Evolutionary conservation across 371 early-diverging fungal species (phyloP), one percentile per base, ranked within the genome.

Genomic region (Coemansia sp.): DNA sequence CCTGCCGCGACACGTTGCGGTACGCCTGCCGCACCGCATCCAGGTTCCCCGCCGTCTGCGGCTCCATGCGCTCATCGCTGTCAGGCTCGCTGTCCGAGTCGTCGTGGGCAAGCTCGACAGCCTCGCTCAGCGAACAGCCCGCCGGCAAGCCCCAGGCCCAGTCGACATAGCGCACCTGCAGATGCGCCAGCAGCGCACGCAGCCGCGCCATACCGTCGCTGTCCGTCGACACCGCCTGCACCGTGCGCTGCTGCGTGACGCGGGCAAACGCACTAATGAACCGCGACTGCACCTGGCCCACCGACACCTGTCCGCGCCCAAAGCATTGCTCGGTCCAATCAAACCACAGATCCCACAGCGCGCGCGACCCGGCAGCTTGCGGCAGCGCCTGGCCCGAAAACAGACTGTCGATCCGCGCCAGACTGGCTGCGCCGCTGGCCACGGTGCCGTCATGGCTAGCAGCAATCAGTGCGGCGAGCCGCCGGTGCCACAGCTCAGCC

Each of bases 41-140:
- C 18, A 87, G 81, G 5, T 86, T 88, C 64, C 31, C 81, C 60
- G 83, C 82, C 34, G 78, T 75, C 51, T 84, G 83, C n/a, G 7
- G 14, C 80, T 63, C 84, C 24, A 24, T 24, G 24, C 24, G 24
- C 24, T 24, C 24, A 24, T 24, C 24, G 24, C 24, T 24, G 24
- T 24, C 83, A 39, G 79, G 76, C 51, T 84, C 38, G 80, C 77
- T 9, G 4, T 36, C 42, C 2, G 11, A 18, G 0, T 49, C 47
- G 11, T 48, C 60, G 5, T 43, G 57, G 1, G 57, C 43, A 34
- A 57, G 33, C 31, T 57, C 57, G 3, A 31, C 36, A 32, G 46
- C 32, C 4, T 44, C 18, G 36, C 46, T 37, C 3, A 57, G 79
- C 70, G 74, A 79, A 48, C 51, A 50, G 31, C 38, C 42, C 18